Base-by-base conservation (phyloP, 176 grass and related monocot genomes). In the Microstegium vimineum region DNA sequence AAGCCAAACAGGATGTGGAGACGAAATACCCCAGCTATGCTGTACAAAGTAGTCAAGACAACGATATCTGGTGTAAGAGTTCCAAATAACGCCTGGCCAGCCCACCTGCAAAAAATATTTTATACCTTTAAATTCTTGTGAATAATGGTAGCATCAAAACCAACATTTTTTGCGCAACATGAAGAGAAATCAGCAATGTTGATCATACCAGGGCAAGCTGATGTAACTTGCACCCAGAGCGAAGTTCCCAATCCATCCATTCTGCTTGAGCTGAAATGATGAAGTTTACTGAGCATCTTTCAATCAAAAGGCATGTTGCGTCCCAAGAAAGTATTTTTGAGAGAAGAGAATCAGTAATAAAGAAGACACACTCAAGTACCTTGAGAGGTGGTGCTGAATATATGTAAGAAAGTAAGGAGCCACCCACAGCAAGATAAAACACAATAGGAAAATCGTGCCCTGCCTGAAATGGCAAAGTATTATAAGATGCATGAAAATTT, bases 211-310 rank as follows among this genome's bases (percentile, higher is more conserved):
- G 69, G 92, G 95, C 79, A 98, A 88, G 85, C 95, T 75, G 81
- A 95, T 98, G 82, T 98, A 98, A 71, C 95, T 98, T 15, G 92
- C 89, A 57, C 95, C 95, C 80, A 98, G 88, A 82, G 95, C 92
- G 69, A 98, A 98, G 80, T 98, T 98, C 46, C 95, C 95, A 74
- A 98, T 93, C 95, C 95, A 98, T 62, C 92, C 95, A 88, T 98
- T 98, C 85, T 94, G 92, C 73, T 94, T 94, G 74, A 94, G 92
- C 92, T 94, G 84, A 83, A 87, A 85, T 62, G 33, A 75, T 17
- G 47, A 75, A 57, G 7, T 75, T 31, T 88, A 25, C 5, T 69
- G 12, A 62, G n/a, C 13, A 69, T 46, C 51, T 68, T 76, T 59
- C 18, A 43, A 25, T 32, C 20, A 46, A 49, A 67, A 49, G 16